A percentile compares a stretch with the other conserved stretches of the same genome.
These are phyloP conservation scores for Mentha longifolia DNA, from an alignment of 257 asterid species.

Conservation along the genomic window DNA sequence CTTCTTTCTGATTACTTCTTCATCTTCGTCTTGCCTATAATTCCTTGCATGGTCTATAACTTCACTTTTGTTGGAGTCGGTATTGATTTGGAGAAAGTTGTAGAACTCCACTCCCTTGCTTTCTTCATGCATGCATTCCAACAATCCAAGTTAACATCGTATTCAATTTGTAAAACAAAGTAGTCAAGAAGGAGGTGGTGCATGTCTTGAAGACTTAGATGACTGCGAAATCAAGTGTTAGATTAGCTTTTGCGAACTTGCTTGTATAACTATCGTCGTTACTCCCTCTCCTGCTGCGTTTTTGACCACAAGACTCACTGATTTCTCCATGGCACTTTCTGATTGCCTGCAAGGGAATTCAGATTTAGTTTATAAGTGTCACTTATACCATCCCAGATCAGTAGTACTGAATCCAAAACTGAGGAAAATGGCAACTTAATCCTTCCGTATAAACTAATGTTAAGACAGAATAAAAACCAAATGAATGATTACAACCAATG, in stretches of 20 bases:
- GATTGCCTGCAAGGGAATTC: conserved; percentile 64
- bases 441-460: conserved; percentile 6
- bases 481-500: too few species aligned
- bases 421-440: conserved; percentile 23
- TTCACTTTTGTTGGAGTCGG: conserved; percentile 74
- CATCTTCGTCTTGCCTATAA: conserved; percentile 30
- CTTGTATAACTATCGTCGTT: too few species aligned
- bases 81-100: conserved; percentile 72
- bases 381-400: conserved; percentile 27
- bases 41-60: conserved; percentile 62
- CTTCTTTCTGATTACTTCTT: conserved; percentile 50
- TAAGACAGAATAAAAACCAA: conserved; percentile 19
- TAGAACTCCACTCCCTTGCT: conserved; percentile 64
- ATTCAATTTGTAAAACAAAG: too few species aligned
- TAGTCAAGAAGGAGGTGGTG: too few species aligned
- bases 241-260: too few species aligned
- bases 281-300: too few species aligned
- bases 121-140: conserved; percentile 43
- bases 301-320: conserved; percentile 91
- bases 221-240: too few species aligned
- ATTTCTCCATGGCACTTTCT: conserved; percentile 92
- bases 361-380: conserved; percentile 29
- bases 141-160: too few species aligned
- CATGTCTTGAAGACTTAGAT: too few species aligned
- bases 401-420: conserved; percentile 7